Percentiles rank a stretch among this genome's conserved stretches.
phyloP scores from a whole-genome alignment of 2,329 filamentous ascomycete species.

The Raffaelea albimanens region DNA sequence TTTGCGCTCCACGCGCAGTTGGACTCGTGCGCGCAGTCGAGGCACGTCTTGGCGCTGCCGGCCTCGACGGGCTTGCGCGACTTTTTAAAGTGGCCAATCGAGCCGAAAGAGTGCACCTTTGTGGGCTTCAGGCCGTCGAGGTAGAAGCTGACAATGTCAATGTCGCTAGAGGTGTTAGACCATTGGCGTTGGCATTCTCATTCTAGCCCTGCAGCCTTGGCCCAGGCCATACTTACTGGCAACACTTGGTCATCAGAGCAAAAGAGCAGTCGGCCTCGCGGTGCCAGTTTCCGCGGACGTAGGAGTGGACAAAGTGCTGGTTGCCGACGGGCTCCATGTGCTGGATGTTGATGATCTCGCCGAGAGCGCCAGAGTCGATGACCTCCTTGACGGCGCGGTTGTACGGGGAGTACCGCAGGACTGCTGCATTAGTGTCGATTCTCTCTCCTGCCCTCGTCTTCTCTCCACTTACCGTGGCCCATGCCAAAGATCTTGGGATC shows the following conservation, averaged over 20 bases:
- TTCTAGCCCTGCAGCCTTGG: too few species aligned
- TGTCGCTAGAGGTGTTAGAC: too few species aligned
- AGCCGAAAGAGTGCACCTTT: conserved; percentile 2
- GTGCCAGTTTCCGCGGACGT: neutral
- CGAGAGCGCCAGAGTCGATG: neutral
- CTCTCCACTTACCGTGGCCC: neutral
- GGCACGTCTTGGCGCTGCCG: neutral
- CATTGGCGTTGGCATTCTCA: too few species aligned
- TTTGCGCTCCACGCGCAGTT: conserved; percentile 1
- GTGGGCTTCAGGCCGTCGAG: neutral
- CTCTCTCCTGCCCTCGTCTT: too few species aligned
- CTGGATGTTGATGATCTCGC: conserved; percentile 2
- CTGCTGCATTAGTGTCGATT: too few species aligned
- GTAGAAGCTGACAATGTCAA: conserved; percentile 1
- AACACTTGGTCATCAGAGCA: neutral
- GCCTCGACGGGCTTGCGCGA: conserved; percentile 1
- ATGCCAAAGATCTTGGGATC: neutral
- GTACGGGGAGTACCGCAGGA: neutral
- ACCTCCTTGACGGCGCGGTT: conserved; percentile 1
- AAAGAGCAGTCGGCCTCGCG: neutral
- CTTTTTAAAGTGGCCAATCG: conserved; percentile 2
- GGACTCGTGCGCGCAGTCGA: neutral
- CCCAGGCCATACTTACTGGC: neutral
- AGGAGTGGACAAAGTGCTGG: neutral
- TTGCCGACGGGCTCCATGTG: conserved; percentile 1